Conservation (phyloP, 2,329 filamentous ascomycete species). For the Cladorrhinum sp. region DNA sequence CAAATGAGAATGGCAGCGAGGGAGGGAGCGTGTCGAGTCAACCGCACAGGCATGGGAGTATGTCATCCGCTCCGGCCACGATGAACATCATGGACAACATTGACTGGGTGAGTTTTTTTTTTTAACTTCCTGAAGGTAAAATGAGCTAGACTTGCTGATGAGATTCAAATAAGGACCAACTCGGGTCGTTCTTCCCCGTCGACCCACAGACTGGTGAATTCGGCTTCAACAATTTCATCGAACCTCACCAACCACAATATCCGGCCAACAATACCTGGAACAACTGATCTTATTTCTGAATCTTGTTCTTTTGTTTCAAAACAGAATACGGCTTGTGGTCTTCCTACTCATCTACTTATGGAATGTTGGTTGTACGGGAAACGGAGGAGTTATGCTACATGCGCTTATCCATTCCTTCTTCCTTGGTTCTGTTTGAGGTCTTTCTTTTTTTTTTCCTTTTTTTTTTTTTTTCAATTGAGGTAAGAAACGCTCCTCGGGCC, state of each 20-base stretch:
- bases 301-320: too few species aligned
- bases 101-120: constrained; percentile 58
- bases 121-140: neutral
- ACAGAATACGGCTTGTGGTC: too few species aligned
- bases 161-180: constrained; percentile 17
- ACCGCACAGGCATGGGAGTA: constrained; percentile 19
- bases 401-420: too few species aligned
- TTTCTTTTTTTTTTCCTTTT: too few species aligned
- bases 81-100: constrained; percentile 49
- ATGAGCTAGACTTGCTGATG: neutral
- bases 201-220: constrained; percentile 30
- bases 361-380: too few species aligned
- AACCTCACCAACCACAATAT: neutral
- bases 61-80: constrained; percentile 4
- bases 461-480: too few species aligned
- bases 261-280: neutral
- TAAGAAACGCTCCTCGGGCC: too few species aligned
- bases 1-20: constrained; percentile 41
- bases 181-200: constrained; percentile 25
- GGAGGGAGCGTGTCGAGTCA: constrained; percentile 34
- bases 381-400: too few species aligned
- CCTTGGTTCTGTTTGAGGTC: too few species aligned
- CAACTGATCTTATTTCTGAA: too few species aligned
- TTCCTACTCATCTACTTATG: too few species aligned
- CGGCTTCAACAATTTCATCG: neutral